Conservation (phyloP, 345 rosid genomes). For the Laguncularia racemosa region DNA sequence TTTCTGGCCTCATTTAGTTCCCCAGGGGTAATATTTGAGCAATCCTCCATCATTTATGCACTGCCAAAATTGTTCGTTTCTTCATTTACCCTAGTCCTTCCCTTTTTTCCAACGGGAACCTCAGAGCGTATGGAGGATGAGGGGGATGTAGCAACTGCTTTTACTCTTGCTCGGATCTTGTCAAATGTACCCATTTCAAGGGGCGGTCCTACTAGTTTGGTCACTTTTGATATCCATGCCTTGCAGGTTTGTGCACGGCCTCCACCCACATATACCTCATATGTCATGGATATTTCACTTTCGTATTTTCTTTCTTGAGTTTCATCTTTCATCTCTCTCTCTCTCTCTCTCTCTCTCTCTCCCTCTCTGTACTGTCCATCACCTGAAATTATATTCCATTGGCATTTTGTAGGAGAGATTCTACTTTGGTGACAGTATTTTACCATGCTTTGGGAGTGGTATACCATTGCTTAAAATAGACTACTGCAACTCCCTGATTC, state of each 20-base stretch:
- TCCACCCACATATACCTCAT: no score
- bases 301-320: not conserved
- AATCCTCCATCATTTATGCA: constrained; percentile 84
- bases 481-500: constrained; percentile 88
- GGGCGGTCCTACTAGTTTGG: constrained; percentile 95
- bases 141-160: constrained; percentile 95
- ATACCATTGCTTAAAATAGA: constrained; percentile 84
- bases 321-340: no score
- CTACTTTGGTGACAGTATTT: constrained; percentile 88
- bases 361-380: not conserved
- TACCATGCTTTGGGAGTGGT: constrained; percentile 94
- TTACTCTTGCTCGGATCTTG: constrained; percentile 91
- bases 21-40: constrained; percentile 86
- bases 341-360: no score
- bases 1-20: constrained; percentile 93
- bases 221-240: constrained; percentile 96
- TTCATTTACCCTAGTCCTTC: constrained; percentile 89
- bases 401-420: constrained; percentile 67
- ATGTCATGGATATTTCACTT: no score
- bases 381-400: not conserved
- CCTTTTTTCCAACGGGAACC: constrained; percentile 95
- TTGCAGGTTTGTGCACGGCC: constrained; percentile 50
- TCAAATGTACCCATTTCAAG: constrained; percentile 78
- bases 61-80: constrained; percentile 86
- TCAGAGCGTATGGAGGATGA: constrained; percentile 99